phyloP scores from a whole-genome alignment of 768 basidiomycete species.

The Hericium erinaceus region DNA sequence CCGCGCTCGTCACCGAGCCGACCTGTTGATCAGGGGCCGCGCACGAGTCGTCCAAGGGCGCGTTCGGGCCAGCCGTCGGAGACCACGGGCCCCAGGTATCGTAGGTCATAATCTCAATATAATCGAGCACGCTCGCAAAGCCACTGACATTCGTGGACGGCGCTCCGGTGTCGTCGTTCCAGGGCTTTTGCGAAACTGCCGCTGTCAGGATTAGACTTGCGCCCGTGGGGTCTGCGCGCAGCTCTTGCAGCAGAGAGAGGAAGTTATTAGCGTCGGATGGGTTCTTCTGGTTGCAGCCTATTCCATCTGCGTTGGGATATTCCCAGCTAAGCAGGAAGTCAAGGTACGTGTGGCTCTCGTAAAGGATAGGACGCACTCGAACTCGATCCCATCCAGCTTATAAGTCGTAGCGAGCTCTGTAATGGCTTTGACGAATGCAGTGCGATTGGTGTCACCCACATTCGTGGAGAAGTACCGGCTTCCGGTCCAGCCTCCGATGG shows the following conservation, averaged over 20 bases:
- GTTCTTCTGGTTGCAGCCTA: slow-evolving; percentile 55
- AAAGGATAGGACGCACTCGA: slow-evolving; percentile 3
- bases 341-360: background rate
- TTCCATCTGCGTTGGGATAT: slow-evolving; percentile 59
- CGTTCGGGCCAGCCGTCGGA: slow-evolving; percentile 5
- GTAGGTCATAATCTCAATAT: slow-evolving; percentile 13
- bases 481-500: slow-evolving; percentile 12
- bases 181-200: slow-evolving; percentile 26
- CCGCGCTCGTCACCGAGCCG: slow-evolving; percentile 8
- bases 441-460: slow-evolving; percentile 5
- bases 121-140: slow-evolving; percentile 10
- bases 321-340: slow-evolving; percentile 10
- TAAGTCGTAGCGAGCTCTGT: background rate
- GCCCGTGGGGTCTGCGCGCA: slow-evolving; percentile 46
- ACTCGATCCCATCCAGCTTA: slow-evolving; percentile 7
- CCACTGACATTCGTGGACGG: slow-evolving; percentile 1
- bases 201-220: slow-evolving; percentile 61
- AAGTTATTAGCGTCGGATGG: slow-evolving; percentile 63
- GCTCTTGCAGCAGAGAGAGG: slow-evolving; percentile 60
- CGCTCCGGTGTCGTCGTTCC: background rate
- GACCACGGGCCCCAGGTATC: slow-evolving; percentile 10
- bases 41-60: slow-evolving; percentile 11
- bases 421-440: slow-evolving; percentile 3
- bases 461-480: slow-evolving; percentile 5
- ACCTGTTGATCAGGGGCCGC: background rate